phyloP scores from a whole-genome alignment of 495 filamentous ascomycete genomes.

The Pyrenopolyporus hunteri region DNA sequence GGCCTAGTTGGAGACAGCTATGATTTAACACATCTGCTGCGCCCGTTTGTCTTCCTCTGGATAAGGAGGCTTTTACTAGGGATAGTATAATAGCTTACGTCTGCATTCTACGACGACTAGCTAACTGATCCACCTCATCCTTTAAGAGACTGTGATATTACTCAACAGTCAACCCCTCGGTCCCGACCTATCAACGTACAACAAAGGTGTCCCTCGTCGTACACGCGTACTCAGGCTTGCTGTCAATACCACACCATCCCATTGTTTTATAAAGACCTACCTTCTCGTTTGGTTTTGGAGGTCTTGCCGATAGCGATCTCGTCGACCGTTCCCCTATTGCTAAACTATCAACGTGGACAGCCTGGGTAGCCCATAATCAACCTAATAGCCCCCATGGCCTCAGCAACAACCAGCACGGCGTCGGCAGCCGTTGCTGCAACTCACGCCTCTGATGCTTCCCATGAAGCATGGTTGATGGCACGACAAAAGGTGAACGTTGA shows the following conservation, averaged over 20 bases:
- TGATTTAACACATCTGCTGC: conserved; percentile 22
- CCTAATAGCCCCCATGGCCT: conserved; percentile 11
- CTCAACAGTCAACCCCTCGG: conserved; percentile 17
- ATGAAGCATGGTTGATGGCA: conserved; percentile 35
- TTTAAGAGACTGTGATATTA: conserved; percentile 17
- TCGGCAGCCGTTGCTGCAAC: neutral
- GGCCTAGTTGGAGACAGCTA: neutral
- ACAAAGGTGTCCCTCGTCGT: conserved; percentile 20
- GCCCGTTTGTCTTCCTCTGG: conserved; percentile 1
- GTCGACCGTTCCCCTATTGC: neutral
- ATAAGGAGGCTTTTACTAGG: conserved; percentile 12
- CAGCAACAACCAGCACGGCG: conserved; percentile 8
- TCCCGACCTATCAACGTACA: conserved; percentile 23
- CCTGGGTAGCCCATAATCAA: too few relatives aligned
- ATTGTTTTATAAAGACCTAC: conserved; percentile 14
- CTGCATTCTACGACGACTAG: conserved; percentile 13
- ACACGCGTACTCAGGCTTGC: conserved; percentile 18
- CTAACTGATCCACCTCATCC: conserved; percentile 25
- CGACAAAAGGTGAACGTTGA: conserved; percentile 45
- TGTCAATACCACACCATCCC: conserved; percentile 5
- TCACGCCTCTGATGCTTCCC: neutral
- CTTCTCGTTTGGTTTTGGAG: neutral
- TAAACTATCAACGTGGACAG: conserved; percentile 1
- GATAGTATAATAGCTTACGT: conserved; percentile 25
- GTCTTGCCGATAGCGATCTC: neutral